Base-by-base conservation (phyloP, 371 early-diverging fungal species). In the Mucor irregularis region DNA sequence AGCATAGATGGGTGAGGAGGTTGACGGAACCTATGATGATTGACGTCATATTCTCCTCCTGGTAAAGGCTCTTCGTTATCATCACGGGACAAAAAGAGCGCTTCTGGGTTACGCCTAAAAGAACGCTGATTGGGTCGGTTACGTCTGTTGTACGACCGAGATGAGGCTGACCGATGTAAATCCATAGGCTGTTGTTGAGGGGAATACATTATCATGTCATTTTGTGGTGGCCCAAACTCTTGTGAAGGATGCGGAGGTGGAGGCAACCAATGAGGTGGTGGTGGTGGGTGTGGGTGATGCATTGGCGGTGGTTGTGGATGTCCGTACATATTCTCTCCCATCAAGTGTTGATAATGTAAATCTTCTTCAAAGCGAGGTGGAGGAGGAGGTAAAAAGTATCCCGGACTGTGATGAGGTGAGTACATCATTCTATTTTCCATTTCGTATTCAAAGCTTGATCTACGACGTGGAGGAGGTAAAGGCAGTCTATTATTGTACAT, bases 91-190 rank as follows among this genome's bases (percentile, higher is more conserved):
- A 33, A 5, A 42, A 19, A 49, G 3, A 43, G 4, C 5, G 47
- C 53, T 14, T 38, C 39, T 10, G 16, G 25, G 19, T 10, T 25
- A 6, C 48, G 26, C 3, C 21, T 39, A 4, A 34, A 21, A 3
- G 17, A 24, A 2, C 29, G 49, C 10, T 46, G 31, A 34, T 52
- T 31, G 37, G 47, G 42, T 19, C 42, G 38, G 29, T 47, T 34
- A 26, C 46, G 46, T 28, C 42, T 48, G 19, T 28, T 61, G 54
- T 53, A 48, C 37, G 50, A 49, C 49, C 56, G 43, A 1, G 35
- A 38, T 13, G 61, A 61, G 37, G 49, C n/a, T 21, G 61, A 55
- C 9, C 56, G 49, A 38, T 38, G 52, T 40, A 42, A 31, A 19
- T 52, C 43, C 42, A 39, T 39, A 31, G 43, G 44, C 3, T 39